Base-by-base conservation (phyloP, 352 stramenopile genomes). In the Pseudoperonospora humuli region DNA sequence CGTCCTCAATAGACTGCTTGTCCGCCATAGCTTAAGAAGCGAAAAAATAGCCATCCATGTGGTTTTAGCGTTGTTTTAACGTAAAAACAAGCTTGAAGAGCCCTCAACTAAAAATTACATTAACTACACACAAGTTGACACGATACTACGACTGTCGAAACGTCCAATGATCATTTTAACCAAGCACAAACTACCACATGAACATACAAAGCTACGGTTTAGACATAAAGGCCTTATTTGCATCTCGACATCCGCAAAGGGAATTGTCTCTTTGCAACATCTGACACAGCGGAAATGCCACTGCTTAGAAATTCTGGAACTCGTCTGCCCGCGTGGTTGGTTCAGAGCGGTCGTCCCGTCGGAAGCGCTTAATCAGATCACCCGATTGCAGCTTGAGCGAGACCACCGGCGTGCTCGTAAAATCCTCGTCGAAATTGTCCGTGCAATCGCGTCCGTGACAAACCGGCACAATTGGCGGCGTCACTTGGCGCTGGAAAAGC, bases 401-500 rank as follows among this genome's bases (percentile, higher is more conserved):
- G 26, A 65, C 29, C 35, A 88, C 73, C 0, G 66, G 70, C 31
- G 76, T 70, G 25, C 43, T 75, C 26, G 79, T 92, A 50, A 89
- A 92, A 42, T 79, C 79, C 54, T 88, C 75, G 71, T 92, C 79
- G 55, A 92, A 92, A 57, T 92, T 89, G 24, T 76, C 58, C 7
- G 75, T 88, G 56, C 67, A 84, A n/a, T 86, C 77, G 54, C 50
- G 38, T 28, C 70, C 68, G 24, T 40, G 36, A 34, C 68, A 80
- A n/a, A 64, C 39, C 2, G 76, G 79, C 6, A 80, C 58, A 25
- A 92, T 83, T 24, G 79, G 79, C 18, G 79, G 79, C 20, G 45
- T 31, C 23, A 86, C 54, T 23, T 86, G 68, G 45, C 75, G 72
- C 42, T 77, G 66, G 20, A 81, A 51, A 19, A 92, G 45, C 14